Percentiles rank a stretch among this genome's conserved stretches.
These are phyloP conservation scores for Calonectria naviculata DNA, from an alignment of 2,329 filamentous ascomycete genomes.

Conservation along the genomic window DNA sequence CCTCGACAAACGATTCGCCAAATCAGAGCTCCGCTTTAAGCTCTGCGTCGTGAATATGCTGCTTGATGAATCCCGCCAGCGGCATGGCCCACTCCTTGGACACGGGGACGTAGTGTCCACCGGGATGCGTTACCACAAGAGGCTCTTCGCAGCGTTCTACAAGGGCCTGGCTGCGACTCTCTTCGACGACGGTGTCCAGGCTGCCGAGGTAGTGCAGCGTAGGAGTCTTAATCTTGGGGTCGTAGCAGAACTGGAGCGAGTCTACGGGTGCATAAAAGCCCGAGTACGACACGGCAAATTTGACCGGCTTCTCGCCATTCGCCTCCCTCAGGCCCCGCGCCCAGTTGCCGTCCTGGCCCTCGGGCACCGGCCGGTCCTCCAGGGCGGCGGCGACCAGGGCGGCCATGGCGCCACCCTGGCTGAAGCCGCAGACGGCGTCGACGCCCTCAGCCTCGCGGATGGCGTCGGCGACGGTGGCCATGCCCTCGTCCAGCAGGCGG, in stretches of 20 bases:
- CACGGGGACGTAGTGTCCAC: conserved; percentile 90
- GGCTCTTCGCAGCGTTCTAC: conserved; percentile 71
- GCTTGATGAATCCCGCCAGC: conserved; percentile 76
- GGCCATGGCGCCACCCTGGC: conserved; percentile 80
- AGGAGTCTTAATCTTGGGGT: conserved; percentile 80
- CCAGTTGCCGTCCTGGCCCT: conserved; percentile 52
- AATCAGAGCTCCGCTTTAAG: conserved; percentile 39
- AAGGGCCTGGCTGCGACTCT: conserved; percentile 74
- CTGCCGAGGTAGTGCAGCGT: conserved; percentile 85
- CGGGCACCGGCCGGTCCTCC: conserved; percentile 58
- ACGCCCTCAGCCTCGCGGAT: conserved; percentile 74
- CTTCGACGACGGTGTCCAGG: conserved; percentile 89
- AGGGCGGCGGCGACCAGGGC: conserved; percentile 79
- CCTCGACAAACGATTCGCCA: not conserved
- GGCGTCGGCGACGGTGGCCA: conserved; percentile 70
- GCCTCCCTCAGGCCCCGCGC: conserved; percentile 58
- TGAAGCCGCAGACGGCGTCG: conserved; percentile 85
- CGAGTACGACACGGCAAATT: conserved; percentile 81
- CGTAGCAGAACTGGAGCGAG: conserved; percentile 73
- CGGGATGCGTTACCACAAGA: conserved; percentile 77
- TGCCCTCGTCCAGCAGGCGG: conserved; percentile 74
- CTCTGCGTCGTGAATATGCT: conserved; percentile 45
- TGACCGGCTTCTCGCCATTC: conserved; percentile 61
- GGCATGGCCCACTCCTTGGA: conserved; percentile 84
- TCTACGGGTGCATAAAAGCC: conserved; percentile 77